Evolutionary conservation across 1,139 yeast genomes (phyloP).

Genomic region (Suhomyces ambrosiae): DNA sequence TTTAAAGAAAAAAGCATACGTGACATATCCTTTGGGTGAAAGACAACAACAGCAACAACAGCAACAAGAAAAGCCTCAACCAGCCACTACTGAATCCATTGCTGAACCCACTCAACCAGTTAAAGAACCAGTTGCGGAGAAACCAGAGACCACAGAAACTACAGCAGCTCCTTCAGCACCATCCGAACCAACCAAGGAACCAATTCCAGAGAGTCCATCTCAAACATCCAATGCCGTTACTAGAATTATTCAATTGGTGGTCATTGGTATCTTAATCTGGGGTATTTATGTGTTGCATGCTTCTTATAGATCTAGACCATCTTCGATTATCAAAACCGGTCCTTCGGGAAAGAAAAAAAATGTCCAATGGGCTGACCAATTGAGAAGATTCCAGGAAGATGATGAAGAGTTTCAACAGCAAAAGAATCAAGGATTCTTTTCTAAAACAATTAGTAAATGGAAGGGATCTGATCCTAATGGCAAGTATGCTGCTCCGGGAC

Average conservation of each 20-base stretch:
- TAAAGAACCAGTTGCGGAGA: not conserved
- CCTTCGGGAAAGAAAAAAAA: slow-evolving; percentile 49
- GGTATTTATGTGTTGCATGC: slow-evolving; percentile 44
- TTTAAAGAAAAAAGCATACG: slow-evolving; percentile 19
- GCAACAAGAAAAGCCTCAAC: slow-evolving; percentile 3
- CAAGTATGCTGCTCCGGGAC: slow-evolving; percentile 30
- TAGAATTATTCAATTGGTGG: slow-evolving; percentile 44
- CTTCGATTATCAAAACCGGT: slow-evolving; percentile 45
- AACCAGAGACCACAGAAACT: slow-evolving; percentile 1
- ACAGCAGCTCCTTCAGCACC: not conserved
- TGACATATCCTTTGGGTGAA: slow-evolving; percentile 39
- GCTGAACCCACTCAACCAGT: slow-evolving; percentile 2
- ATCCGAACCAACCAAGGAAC: not conserved
- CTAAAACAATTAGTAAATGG: slow-evolving; percentile 44
- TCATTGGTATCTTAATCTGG: slow-evolving; percentile 46
- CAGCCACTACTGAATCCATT: slow-evolving; percentile 1
- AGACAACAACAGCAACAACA: slow-evolving; percentile 14
- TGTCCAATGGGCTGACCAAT: slow-evolving; percentile 62
- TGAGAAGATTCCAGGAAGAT: slow-evolving; percentile 38
- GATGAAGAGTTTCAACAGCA: slow-evolving; percentile 28
- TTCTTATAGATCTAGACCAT: slow-evolving; percentile 43
- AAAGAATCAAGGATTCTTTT: slow-evolving; percentile 33
- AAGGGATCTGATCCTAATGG: slow-evolving; percentile 30
- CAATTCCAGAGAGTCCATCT: slow-evolving; percentile 11
- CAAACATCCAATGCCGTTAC: slow-evolving; percentile 34